A percentile compares a stretch with the other conserved stretches of the same genome.
Evolutionary conservation across 2,329 filamentous ascomycete species (phyloP).

Genomic region (Penicillium sp.): DNA sequence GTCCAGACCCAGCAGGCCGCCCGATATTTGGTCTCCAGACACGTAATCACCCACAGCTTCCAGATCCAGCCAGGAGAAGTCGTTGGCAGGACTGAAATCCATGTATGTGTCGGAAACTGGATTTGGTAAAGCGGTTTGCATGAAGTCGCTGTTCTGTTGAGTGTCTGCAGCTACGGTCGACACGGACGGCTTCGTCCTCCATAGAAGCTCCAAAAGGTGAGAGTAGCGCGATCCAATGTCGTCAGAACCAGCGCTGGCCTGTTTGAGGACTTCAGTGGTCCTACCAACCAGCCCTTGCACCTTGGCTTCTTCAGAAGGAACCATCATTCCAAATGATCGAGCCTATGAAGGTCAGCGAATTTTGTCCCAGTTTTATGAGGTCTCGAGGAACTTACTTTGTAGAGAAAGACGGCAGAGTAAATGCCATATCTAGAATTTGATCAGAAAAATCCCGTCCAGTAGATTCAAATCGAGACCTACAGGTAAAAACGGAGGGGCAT

Average conservation of each 20-base stretch:
- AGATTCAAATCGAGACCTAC: constrained; percentile 39
- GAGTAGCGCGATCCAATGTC: constrained; percentile 63
- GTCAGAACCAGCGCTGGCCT: constrained; percentile 57
- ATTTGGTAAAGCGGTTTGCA: constrained; percentile 32
- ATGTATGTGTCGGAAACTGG: constrained; percentile 39
- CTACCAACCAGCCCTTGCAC: constrained; percentile 58
- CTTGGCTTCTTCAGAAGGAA: constrained; percentile 53
- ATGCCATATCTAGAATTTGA: constrained; percentile 46
- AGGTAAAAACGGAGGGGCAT: constrained; percentile 65
- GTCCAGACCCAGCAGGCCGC: constrained; percentile 37
- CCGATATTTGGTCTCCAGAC: constrained; percentile 43
- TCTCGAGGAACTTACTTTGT: constrained; percentile 50
- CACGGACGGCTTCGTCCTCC: constrained; percentile 48
- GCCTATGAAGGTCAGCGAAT: constrained; percentile 37
- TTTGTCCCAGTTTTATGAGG: neutral
- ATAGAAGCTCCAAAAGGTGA: constrained; percentile 59
- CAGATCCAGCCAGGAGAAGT: constrained; percentile 63
- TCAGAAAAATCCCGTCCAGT: constrained; percentile 7
- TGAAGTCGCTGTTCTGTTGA: constrained; percentile 32
- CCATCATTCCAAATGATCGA: constrained; percentile 59
- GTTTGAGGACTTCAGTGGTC: constrained; percentile 59
- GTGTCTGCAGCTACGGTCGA: constrained; percentile 24
- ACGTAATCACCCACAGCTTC: constrained; percentile 60
- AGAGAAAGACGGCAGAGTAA: constrained; percentile 64
- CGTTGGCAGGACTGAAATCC: constrained; percentile 50